phyloP scores from a whole-genome alignment of 2,329 filamentous ascomycete genomes.

The Triangularia setosa region DNA sequence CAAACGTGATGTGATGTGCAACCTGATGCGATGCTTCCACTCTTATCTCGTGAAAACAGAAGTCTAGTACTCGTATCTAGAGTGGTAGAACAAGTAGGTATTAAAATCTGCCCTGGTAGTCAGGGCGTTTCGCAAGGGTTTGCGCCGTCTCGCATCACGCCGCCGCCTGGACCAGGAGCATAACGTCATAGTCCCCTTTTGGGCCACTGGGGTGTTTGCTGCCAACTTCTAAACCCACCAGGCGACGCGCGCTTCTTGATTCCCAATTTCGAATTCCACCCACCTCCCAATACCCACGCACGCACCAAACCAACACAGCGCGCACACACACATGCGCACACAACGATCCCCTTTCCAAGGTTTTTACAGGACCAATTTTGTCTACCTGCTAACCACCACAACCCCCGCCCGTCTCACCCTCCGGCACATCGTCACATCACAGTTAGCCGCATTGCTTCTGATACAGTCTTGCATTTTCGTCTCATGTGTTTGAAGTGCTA shows the following conservation, averaged over 20 bases:
- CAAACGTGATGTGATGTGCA: not conserved
- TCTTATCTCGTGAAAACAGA: not conserved
- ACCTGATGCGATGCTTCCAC: not conserved
- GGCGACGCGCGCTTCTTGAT: slow-evolving; percentile 4
- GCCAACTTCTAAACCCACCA: slow-evolving; percentile 20
- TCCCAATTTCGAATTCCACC: slow-evolving; percentile 1
- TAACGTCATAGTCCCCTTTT: slow-evolving; percentile 26
- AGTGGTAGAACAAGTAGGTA: too few species aligned
- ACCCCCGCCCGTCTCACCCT: not conserved
- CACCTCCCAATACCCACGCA: not conserved
- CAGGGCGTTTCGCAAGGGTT: not conserved
- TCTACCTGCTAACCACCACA: not conserved
- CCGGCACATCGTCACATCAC: not conserved
- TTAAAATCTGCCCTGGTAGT: not conserved
- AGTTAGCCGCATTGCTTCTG: not conserved
- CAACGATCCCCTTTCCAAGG: not conserved
- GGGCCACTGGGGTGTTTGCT: slow-evolving; percentile 16
- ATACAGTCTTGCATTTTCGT: not conserved
- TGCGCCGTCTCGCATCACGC: slow-evolving; percentile 7
- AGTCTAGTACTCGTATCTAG: too few species aligned
- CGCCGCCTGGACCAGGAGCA: slow-evolving; percentile 9
- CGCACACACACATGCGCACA: not conserved
- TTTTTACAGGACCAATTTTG: not conserved
- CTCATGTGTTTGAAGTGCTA: not conserved
- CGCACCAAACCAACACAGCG: not conserved